Percentiles rank a stretch among this genome's conserved stretches.
Conservation (phyloP, 164 flowering plant genomes). For the Litsea cubeba region DNA sequence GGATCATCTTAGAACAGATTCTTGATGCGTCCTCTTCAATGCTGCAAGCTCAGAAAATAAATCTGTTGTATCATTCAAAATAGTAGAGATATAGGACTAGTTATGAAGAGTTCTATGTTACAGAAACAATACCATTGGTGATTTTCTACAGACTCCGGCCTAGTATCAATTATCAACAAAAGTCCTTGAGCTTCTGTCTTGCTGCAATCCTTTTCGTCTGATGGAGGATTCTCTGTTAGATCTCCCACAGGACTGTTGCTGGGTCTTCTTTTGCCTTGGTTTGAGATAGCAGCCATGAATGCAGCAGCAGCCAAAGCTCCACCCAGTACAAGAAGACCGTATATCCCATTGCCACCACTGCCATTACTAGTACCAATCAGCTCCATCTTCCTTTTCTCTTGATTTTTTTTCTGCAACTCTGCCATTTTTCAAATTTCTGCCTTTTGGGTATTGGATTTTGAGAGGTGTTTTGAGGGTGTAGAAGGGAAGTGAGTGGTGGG, state of each 20-base stretch:
- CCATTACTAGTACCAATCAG: no score
- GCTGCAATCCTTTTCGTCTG: neutral
- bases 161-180: conserved; percentile 9
- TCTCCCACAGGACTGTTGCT: neutral
- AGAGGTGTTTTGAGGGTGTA: no score
- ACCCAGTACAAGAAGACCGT: neutral
- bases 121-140: neutral
- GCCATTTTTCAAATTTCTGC: neutral
- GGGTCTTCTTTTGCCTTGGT: conserved; percentile 7
- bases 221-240: neutral
- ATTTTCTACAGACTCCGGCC: neutral
- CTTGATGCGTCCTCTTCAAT: neutral
- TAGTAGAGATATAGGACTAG: neutral
- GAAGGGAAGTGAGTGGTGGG: no score
- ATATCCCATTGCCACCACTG: neutral
- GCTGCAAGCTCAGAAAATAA: neutral
- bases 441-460: neutral
- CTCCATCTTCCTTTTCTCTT: neutral
- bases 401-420: neutral
- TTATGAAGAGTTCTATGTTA: neutral
- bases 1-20: neutral
- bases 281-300: conserved; percentile 2
- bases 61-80: neutral
- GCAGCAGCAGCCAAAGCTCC: conserved; percentile 1
- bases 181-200: conserved; percentile 14